These are phyloP conservation scores for Eucalyptus pauciflora DNA, from an alignment of 345 rosid genomes.

Conservation along the genomic window DNA sequence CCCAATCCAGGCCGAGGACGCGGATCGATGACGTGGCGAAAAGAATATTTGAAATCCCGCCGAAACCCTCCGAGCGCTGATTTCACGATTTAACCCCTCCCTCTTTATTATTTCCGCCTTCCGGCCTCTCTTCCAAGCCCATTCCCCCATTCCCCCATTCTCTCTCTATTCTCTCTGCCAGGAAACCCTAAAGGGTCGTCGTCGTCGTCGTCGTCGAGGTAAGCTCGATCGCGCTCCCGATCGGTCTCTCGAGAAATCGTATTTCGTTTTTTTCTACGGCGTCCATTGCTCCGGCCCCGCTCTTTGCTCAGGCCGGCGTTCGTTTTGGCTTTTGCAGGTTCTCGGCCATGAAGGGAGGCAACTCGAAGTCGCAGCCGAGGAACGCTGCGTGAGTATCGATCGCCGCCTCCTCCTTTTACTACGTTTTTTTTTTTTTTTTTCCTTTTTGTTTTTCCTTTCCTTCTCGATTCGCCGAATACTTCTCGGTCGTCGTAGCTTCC, in stretches of 20 bases:
- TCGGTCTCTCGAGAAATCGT: not conserved
- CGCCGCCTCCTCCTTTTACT: not conserved
- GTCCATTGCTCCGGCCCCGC: not conserved
- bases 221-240: slow-evolving; percentile 2
- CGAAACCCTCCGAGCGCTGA: slow-evolving; percentile 31
- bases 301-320: not conserved
- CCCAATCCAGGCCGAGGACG: slow-evolving; percentile 6
- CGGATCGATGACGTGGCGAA: slow-evolving; percentile 61
- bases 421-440: not conserved
- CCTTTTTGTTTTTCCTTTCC: not conserved
- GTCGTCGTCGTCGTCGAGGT: not conserved
- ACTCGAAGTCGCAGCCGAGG: slow-evolving; percentile 71
- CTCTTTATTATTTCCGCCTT: slow-evolving; percentile 36
- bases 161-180: not conserved
- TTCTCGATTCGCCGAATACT: not conserved
- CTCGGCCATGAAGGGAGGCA: slow-evolving; percentile 79
- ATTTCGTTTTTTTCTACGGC: not conserved
- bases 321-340: slow-evolving; percentile 24
- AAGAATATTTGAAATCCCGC: slow-evolving; percentile 51
- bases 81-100: slow-evolving; percentile 48
- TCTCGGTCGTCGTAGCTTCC: not conserved
- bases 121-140: not conserved
- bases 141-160: not conserved
- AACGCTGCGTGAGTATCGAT: slow-evolving; percentile 40
- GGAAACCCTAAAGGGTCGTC: slow-evolving; percentile 3